Evolutionary conservation across 805 yeast genomes (phyloP).

Genomic region (Cyberlindnera suaveolens): DNA sequence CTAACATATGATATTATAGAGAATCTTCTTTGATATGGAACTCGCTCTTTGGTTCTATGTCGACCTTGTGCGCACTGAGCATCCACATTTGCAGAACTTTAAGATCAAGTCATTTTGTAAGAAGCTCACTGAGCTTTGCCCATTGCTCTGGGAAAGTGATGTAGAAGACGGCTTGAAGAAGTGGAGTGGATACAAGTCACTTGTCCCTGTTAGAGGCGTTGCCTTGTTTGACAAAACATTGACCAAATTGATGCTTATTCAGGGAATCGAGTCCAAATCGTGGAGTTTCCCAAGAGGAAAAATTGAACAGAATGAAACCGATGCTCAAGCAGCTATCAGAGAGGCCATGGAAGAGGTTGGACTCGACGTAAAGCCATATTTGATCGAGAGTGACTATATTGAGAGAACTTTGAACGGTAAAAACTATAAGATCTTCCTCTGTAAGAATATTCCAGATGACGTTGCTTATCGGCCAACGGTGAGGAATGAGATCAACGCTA

Average conservation of each 20-base stretch:
- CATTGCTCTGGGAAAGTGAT: conserved; percentile 80
- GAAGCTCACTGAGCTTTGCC: conserved; percentile 60
- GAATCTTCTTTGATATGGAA: conserved; percentile 90
- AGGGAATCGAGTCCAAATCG: conserved; percentile 72
- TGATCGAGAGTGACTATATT: conserved; percentile 65
- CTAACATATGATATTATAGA: conserved; percentile 23
- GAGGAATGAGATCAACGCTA: conserved; percentile 79
- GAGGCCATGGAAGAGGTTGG: conserved; percentile 95
- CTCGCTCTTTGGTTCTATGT: conserved; percentile 98
- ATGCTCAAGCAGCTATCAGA: conserved; percentile 81
- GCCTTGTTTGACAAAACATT: conserved; percentile 71
- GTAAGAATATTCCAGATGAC: conserved; percentile 72
- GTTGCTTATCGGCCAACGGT: conserved; percentile 74
- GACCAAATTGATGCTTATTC: conserved; percentile 69
- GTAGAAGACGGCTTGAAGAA: conserved; percentile 70
- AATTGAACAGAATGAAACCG: conserved; percentile 88
- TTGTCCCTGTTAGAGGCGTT: conserved; percentile 95
- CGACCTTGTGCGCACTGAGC: conserved; percentile 69
- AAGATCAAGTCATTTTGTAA: conserved; percentile 74
- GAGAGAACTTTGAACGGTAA: conserved; percentile 82
- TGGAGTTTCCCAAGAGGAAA: conserved; percentile 99
- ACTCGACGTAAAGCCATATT: conserved; percentile 64
- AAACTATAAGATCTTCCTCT: conserved; percentile 75
- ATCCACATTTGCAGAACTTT: conserved; percentile 70
- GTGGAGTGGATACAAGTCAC: conserved; percentile 79